A percentile compares a stretch with the other conserved stretches of the same genome.
Evolutionary conservation across 2,329 filamentous ascomycete genomes (phyloP).

Genomic region (Botrytis squamosa): DNA sequence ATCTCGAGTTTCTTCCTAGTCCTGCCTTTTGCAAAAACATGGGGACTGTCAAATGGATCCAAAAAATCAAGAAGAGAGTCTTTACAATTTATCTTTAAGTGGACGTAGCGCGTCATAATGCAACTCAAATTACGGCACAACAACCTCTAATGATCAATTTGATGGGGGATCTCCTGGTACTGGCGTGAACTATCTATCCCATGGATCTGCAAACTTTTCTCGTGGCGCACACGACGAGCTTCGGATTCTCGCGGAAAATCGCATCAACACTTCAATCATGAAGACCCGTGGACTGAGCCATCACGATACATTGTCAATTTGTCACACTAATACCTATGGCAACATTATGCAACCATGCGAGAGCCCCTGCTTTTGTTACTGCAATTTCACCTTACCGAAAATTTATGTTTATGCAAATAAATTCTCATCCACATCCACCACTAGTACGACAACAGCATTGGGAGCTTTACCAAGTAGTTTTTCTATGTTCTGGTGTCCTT

Average conservation of each 20-base stretch:
- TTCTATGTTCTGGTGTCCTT: rapidly evolving
- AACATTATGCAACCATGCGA: neutral
- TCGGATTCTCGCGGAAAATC: neutral
- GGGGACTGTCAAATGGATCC: neutral
- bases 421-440: neutral
- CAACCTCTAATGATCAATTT: neutral
- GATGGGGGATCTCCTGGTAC: rapidly evolving
- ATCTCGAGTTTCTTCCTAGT: neutral
- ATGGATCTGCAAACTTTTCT: neutral
- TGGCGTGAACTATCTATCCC: neutral
- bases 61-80: neutral
- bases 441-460: neutral
- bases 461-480: neutral
- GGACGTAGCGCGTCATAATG: neutral
- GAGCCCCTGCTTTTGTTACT: neutral
- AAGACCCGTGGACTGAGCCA: neutral
- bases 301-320: neutral
- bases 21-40: neutral
- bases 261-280: neutral
- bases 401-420: neutral
- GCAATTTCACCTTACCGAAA: neutral
- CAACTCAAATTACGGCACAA: neutral
- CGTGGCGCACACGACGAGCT: neutral
- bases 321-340: neutral
- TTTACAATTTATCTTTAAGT: neutral